A percentile compares a stretch with the other conserved stretches of the same genome.
These are phyloP conservation scores for Trichoderma atrobrunneum DNA, from an alignment of 2,329 filamentous ascomycete species.

Conservation along the genomic window DNA sequence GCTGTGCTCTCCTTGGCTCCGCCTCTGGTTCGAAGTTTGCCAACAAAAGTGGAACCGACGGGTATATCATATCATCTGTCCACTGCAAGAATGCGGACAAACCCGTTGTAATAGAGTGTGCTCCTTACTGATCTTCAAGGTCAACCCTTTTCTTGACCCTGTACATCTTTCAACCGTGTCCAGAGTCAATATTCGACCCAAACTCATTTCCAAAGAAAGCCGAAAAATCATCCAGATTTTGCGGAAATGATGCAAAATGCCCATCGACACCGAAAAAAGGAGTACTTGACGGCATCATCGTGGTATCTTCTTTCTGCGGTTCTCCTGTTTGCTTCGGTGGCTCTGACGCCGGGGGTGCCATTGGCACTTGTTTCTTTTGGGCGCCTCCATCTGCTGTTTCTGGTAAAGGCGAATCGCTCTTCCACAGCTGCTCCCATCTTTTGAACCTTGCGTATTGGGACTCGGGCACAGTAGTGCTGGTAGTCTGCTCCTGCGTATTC, in stretches of 20 bases:
- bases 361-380: slow-evolving; percentile 18
- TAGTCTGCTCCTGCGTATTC: slow-evolving; percentile 40
- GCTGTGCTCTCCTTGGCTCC: not conserved
- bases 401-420: slow-evolving; percentile 35
- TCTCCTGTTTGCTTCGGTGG: slow-evolving; percentile 19
- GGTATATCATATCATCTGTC: not conserved
- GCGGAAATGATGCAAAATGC: slow-evolving; percentile 39
- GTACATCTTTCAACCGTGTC: not conserved
- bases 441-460: slow-evolving; percentile 52
- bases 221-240: slow-evolving; percentile 39
- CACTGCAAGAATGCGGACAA: not conserved
- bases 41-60: not conserved
- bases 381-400: slow-evolving; percentile 26
- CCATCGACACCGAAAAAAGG: slow-evolving; percentile 39
- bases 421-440: slow-evolving; percentile 50
- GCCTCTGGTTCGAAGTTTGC: not conserved
- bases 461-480: slow-evolving; percentile 34
- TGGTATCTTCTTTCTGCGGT: slow-evolving; percentile 24
- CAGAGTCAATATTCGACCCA: slow-evolving; percentile 29
- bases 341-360: slow-evolving; percentile 4
- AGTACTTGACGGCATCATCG: slow-evolving; percentile 30
- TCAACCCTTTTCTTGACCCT: not conserved
- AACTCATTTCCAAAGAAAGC: slow-evolving; percentile 33
- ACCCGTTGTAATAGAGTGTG: not conserved
- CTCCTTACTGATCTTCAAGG: not conserved